These are phyloP conservation scores for Ophiostoma fasciatum DNA, from an alignment of 2,329 filamentous ascomycete species.

Conservation along the genomic window DNA sequence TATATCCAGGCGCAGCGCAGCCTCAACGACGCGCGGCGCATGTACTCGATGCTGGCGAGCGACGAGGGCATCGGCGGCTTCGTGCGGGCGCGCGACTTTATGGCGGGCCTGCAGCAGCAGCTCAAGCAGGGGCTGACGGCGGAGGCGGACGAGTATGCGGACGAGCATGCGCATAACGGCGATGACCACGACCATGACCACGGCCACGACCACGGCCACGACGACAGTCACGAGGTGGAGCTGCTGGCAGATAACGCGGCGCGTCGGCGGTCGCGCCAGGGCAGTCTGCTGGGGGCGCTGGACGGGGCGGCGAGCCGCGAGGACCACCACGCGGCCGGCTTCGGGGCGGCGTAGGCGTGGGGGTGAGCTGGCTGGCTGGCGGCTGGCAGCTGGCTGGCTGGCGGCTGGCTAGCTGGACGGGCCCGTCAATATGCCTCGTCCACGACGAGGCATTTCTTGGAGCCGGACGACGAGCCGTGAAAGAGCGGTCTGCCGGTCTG, in stretches of 20 bases:
- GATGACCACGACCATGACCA: not conserved
- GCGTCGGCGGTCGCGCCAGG: slow-evolving; percentile 34
- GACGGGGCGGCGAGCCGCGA: slow-evolving; percentile 2
- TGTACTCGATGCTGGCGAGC: slow-evolving; percentile 35
- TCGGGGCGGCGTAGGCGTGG: slow-evolving; percentile 7
- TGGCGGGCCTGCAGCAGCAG: slow-evolving; percentile 34
- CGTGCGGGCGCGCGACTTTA: slow-evolving; percentile 32
- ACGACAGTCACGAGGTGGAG: slow-evolving; percentile 20
- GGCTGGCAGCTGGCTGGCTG: no score
- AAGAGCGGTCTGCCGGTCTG: no score
- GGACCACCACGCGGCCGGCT: slow-evolving; percentile 3
- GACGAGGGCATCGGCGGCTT: slow-evolving; percentile 39
- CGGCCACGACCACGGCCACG: not conserved
- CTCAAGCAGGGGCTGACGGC: slow-evolving; percentile 31
- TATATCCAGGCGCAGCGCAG: slow-evolving; percentile 65
- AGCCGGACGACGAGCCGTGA: no score
- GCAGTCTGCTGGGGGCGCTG: slow-evolving; percentile 33
- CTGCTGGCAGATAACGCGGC: slow-evolving; percentile 35
- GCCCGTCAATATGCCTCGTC: no score
- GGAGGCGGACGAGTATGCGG: no score
- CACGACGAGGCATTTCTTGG: no score
- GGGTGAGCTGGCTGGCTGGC: no score
- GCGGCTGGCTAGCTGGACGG: no score
- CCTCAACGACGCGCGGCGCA: slow-evolving; percentile 50
- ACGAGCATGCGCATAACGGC: no score